These are phyloP conservation scores for Ochromonadaceae sp. DNA, from an alignment of 352 stramenopile species.

Conservation along the genomic window DNA sequence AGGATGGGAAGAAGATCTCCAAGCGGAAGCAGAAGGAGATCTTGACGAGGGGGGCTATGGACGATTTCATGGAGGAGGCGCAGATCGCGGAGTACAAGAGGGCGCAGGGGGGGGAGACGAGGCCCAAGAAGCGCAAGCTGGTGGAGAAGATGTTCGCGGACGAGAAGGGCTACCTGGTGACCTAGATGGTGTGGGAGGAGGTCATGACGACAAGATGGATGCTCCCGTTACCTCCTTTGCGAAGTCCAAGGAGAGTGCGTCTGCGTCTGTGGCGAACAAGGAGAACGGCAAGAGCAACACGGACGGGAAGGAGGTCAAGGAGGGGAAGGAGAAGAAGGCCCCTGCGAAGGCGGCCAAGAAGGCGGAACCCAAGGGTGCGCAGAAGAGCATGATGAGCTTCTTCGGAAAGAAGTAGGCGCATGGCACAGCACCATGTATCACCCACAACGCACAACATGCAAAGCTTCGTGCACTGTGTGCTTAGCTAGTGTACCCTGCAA, in stretches of 20 bases:
- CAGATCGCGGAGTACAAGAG: neutral
- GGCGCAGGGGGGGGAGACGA: neutral
- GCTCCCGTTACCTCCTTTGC: neutral
- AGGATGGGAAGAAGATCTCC: neutral
- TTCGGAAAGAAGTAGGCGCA: neutral
- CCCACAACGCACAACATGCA: no score
- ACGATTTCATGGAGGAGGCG: conserved; percentile 9
- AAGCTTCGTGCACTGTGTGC: no score
- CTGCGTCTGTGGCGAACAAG: neutral
- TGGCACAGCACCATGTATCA: no score
- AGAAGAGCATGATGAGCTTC: conserved; percentile 3
- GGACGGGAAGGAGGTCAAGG: no score
- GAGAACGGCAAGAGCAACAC: neutral
- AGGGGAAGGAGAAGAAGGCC: no score
- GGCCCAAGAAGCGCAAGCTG: neutral
- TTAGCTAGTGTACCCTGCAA: no score
- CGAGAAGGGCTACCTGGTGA: conserved; percentile 3
- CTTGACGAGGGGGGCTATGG: conserved; percentile 7
- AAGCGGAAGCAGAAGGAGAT: neutral
- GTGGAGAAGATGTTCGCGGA: conserved; percentile 9
- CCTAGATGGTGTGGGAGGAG: conserved; percentile 4
- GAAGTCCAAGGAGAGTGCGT: neutral
- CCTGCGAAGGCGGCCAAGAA: no score
- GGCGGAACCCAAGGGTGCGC: neutral
- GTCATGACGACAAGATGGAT: conserved; percentile 1